Conservation (phyloP, 2,329 filamentous ascomycete genomes). For the Diaporthe destruens region DNA sequence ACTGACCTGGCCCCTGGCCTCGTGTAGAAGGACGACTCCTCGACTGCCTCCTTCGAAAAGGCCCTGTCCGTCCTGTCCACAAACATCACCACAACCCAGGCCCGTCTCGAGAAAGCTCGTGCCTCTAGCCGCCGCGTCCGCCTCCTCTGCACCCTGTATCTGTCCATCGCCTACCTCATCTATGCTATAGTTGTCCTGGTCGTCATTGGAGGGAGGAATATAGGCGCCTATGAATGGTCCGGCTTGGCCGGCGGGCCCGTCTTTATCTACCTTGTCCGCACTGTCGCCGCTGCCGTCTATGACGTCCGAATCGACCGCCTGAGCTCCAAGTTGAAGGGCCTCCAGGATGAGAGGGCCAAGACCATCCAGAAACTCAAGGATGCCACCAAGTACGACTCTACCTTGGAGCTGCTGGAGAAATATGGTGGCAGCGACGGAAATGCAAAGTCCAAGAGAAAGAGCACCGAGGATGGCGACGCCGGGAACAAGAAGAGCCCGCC, state of each 20-base stretch:
- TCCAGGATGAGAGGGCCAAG: slow-evolving; percentile 82
- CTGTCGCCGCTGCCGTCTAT: slow-evolving; percentile 77
- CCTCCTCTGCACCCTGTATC: slow-evolving; percentile 90
- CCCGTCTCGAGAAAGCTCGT: slow-evolving; percentile 79
- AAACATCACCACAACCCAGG: slow-evolving; percentile 83
- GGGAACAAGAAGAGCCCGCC: slow-evolving; percentile 40
- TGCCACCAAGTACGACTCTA: slow-evolving; percentile 96
- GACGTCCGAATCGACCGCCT: slow-evolving; percentile 82
- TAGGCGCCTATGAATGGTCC: slow-evolving; percentile 82
- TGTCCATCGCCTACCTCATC: slow-evolving; percentile 89
- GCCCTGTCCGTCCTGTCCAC: slow-evolving; percentile 82
- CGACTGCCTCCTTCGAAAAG: slow-evolving; percentile 94
- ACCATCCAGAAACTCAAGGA: slow-evolving; percentile 96
- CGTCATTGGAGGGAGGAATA: slow-evolving; percentile 85
- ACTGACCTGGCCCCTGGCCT: slow-evolving; percentile 26
- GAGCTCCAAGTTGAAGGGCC: slow-evolving; percentile 76
- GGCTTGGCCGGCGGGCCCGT: slow-evolving; percentile 83
- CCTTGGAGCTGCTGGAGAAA: slow-evolving; percentile 91
- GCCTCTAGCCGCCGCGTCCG: slow-evolving; percentile 81
- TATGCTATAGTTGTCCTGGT: slow-evolving; percentile 85
- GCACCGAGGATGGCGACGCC: slow-evolving; percentile 43
- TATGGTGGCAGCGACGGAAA: slow-evolving; percentile 79
- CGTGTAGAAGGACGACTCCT: slow-evolving; percentile 74
- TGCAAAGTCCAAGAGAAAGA: slow-evolving; percentile 50
- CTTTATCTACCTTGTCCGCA: slow-evolving; percentile 82